Conservation (phyloP, 2,329 filamentous ascomycete species). For the Microdochium paspali region DNA sequence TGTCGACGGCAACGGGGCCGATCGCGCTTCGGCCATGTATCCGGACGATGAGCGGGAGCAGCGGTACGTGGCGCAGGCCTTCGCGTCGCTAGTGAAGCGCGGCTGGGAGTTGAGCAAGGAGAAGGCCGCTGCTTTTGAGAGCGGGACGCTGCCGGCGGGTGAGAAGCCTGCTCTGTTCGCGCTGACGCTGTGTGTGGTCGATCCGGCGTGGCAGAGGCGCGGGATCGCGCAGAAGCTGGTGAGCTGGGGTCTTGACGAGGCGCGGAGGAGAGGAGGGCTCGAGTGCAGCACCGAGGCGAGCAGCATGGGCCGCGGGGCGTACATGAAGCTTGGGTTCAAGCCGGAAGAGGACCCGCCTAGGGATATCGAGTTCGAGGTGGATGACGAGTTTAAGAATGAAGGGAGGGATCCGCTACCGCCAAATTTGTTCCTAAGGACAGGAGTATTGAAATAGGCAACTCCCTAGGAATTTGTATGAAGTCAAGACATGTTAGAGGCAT, state of each 20-base stretch:
- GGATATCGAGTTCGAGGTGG: conserved; percentile 32
- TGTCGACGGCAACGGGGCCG: conserved; percentile 7
- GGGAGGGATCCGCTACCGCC: conserved; percentile 19
- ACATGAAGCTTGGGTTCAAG: conserved; percentile 34
- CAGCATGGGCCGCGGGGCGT: conserved; percentile 35
- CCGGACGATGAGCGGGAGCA: conserved; percentile 33
- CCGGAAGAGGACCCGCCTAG: conserved; percentile 18
- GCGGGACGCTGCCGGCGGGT: conserved; percentile 3
- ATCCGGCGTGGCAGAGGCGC: conserved; percentile 41
- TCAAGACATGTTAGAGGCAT: not conserved
- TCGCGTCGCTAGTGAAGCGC: conserved; percentile 30
- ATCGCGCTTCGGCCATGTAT: conserved; percentile 24
- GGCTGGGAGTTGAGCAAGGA: conserved; percentile 30
- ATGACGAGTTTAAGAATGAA: conserved; percentile 28
- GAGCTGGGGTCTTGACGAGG: conserved; percentile 36
- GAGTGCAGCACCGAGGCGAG: conserved; percentile 37
- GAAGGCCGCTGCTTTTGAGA: conserved; percentile 19
- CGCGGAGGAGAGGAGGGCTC: conserved; percentile 25
- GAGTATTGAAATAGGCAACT: conserved; percentile 1
- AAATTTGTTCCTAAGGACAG: conserved; percentile 37
- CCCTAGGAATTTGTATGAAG: not conserved
- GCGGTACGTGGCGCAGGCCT: conserved; percentile 34
- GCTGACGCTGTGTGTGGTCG: conserved; percentile 40
- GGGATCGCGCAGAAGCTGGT: conserved; percentile 35
- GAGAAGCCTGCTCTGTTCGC: conserved; percentile 35